Conservation (phyloP, 768 basidiomycete genomes). For the Tulasnella sp. region DNA sequence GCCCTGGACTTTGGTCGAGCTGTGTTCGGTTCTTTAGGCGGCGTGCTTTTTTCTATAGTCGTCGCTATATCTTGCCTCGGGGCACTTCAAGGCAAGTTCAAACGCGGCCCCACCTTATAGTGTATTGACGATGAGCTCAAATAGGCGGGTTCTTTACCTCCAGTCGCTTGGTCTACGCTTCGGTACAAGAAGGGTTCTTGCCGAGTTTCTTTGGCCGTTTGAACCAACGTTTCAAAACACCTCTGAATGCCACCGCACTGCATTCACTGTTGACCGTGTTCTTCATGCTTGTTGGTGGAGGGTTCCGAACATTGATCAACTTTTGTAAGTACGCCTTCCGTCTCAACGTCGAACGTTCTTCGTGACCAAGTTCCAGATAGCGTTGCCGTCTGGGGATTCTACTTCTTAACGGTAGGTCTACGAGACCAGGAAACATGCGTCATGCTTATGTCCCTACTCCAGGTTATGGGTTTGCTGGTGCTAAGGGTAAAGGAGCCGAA, state of each 20-base stretch:
- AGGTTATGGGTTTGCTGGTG: slow-evolving; percentile 83
- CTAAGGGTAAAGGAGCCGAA: slow-evolving; percentile 82
- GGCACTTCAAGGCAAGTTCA: slow-evolving; percentile 65
- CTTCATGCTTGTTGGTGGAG: slow-evolving; percentile 79
- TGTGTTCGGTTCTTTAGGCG: slow-evolving; percentile 78
- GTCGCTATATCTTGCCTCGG: slow-evolving; percentile 95
- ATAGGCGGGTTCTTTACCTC: slow-evolving; percentile 59
- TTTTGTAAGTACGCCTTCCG: slow-evolving; percentile 37
- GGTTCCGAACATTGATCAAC: slow-evolving; percentile 78
- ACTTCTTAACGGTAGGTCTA: slow-evolving; percentile 61
- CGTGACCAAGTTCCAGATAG: slow-evolving; percentile 31
- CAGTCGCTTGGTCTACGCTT: slow-evolving; percentile 77
- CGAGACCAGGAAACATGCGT: background rate
- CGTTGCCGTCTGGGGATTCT: slow-evolving; percentile 77
- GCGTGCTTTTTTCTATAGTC: slow-evolving; percentile 73
- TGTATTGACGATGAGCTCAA: slow-evolving; percentile 4
- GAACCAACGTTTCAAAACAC: slow-evolving; percentile 65
- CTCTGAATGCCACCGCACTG: slow-evolving; percentile 74
- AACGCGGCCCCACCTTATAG: background rate
- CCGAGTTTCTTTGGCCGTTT: slow-evolving; percentile 72
- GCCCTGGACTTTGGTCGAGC: slow-evolving; percentile 86
- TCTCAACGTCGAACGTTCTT: background rate
- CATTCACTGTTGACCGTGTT: slow-evolving; percentile 60
- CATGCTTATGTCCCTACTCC: background rate
- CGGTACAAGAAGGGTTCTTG: slow-evolving; percentile 77